These are phyloP conservation scores for Groenewaldozyma tartarivorans DNA, from an alignment of 805 yeast species.

Conservation along the genomic window DNA sequence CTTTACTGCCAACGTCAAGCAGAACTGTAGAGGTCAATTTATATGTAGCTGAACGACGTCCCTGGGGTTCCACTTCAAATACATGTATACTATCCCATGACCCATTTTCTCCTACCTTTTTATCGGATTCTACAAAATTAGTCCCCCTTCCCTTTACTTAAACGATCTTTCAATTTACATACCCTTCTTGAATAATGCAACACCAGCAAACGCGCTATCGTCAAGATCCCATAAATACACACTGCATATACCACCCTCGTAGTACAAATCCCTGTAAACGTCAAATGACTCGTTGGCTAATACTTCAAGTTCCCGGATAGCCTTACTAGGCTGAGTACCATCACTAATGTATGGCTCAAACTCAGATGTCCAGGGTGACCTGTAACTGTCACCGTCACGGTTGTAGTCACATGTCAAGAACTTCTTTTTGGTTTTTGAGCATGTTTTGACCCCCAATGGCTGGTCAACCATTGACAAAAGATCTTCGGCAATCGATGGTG, in stretches of 20 bases:
- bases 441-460: conserved; percentile 52
- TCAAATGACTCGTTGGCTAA: conserved; percentile 87
- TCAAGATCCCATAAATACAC: conserved; percentile 88
- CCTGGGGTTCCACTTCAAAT: conserved; percentile 50
- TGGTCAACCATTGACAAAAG: conserved; percentile 78
- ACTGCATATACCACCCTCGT: conserved; percentile 87
- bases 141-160: background rate
- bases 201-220: conserved; percentile 87
- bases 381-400: conserved; percentile 84
- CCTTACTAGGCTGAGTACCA: conserved; percentile 63
- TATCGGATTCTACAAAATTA: conserved; percentile 28
- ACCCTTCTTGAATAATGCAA: conserved; percentile 68
- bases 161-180: conserved; percentile 11
- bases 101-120: conserved; percentile 29
- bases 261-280: conserved; percentile 84
- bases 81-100: conserved; percentile 94
- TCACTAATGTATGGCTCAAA: conserved; percentile 51
- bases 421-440: conserved; percentile 49
- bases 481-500: conserved; percentile 76
- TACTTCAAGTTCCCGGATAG: conserved; percentile 63
- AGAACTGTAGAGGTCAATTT: conserved; percentile 83
- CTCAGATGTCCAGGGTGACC: conserved; percentile 84
- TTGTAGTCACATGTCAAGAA: conserved; percentile 88
- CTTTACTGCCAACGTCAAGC: conserved; percentile 47
- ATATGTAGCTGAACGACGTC: conserved; percentile 40